These are phyloP conservation scores for Pholiota conissans DNA, from an alignment of 768 basidiomycete species.

Conservation along the genomic window DNA sequence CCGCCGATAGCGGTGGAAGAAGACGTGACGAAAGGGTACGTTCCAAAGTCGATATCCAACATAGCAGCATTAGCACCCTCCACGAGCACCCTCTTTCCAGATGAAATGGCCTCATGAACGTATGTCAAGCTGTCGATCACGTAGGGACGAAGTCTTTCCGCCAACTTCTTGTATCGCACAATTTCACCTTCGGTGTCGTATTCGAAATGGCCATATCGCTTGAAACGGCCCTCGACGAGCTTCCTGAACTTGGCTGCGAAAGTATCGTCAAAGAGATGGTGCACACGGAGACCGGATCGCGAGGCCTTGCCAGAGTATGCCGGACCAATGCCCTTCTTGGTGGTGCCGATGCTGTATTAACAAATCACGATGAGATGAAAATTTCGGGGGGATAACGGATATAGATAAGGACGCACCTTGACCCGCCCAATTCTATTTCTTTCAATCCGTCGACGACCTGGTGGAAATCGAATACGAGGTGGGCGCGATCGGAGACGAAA, in stretches of 20 bases:
- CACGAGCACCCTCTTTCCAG: conserved; percentile 82
- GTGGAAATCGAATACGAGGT: conserved; percentile 98
- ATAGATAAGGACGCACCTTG: conserved; percentile 45
- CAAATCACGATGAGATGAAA: conserved; percentile 1
- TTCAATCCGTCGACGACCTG: conserved; percentile 99
- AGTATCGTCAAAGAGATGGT: conserved; percentile 89
- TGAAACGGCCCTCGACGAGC: conserved; percentile 95
- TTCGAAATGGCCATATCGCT: conserved; percentile 96
- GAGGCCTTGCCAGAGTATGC: conserved; percentile 98
- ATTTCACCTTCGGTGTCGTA: conserved; percentile 99
- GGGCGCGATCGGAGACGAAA: conserved; percentile 93
- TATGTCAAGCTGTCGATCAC: conserved; percentile 88
- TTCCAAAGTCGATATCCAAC: conserved; percentile 98
- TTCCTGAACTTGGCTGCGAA: conserved; percentile 94
- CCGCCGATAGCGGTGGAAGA: conserved; percentile 93
- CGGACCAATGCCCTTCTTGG: conserved; percentile 97
- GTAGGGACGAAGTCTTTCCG: conserved; percentile 81
- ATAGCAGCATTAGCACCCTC: conserved; percentile 98
- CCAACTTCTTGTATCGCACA: conserved; percentile 85
- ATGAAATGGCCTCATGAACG: conserved; percentile 75
- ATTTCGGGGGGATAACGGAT: background rate
- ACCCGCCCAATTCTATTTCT: conserved; percentile 94
- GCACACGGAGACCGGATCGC: conserved; percentile 91
- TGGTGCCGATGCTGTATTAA: conserved; percentile 99
- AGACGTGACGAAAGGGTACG: conserved; percentile 97